These are phyloP conservation scores for Crithidia acanthocephali DNA, from an alignment of 208 protist genomes.

Conservation along the genomic window DNA sequence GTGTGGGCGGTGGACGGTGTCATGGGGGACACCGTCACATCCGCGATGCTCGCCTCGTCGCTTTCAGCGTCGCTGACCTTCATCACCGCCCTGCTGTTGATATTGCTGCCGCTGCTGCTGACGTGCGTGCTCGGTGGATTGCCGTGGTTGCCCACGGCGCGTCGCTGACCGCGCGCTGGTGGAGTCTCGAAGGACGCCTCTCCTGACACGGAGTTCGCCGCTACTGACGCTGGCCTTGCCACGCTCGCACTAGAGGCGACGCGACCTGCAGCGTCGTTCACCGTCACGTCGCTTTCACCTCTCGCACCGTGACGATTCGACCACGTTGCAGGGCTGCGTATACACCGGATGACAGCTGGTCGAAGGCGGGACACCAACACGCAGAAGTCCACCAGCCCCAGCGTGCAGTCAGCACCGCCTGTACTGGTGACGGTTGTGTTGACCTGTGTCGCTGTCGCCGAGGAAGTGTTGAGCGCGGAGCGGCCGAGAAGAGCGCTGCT, in stretches of 20 bases:
- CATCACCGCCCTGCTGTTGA: background rate
- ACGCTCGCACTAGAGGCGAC: background rate
- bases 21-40: conserved; percentile 43
- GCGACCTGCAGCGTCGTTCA: too few species aligned
- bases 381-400: conserved; percentile 65
- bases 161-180: too few species aligned
- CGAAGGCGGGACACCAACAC: conserved; percentile 71
- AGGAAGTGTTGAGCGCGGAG: background rate
- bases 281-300: background rate
- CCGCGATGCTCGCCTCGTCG: conserved; percentile 23
- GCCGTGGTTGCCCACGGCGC: too few species aligned
- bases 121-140: too few species aligned
- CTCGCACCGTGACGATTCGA: background rate
- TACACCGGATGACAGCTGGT: conserved; percentile 52
- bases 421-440: conserved; percentile 13
- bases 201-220: too few species aligned
- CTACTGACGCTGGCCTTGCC: background rate
- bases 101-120: background rate
- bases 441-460: background rate
- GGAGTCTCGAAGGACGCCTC: background rate
- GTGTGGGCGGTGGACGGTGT: conserved; percentile 19
- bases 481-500: background rate
- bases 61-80: background rate
- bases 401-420: conserved; percentile 18
- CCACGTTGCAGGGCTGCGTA: conserved; percentile 41